Conservation (phyloP, 495 filamentous ascomycete species). For the Hypoxylon fuscum region DNA sequence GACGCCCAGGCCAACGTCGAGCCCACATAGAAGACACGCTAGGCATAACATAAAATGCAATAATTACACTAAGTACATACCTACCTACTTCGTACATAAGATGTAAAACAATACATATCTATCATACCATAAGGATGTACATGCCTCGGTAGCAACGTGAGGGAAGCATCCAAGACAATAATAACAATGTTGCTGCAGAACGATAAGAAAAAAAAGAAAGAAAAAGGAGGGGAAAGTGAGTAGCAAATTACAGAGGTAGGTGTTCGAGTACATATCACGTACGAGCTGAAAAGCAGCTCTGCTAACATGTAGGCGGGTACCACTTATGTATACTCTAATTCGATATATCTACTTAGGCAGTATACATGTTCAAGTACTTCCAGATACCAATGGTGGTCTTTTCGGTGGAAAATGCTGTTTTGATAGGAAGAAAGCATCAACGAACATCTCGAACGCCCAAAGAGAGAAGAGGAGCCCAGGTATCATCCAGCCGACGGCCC, state of each 20-base stretch:
- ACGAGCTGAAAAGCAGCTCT: not conserved
- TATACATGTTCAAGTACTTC: not conserved
- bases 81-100: constrained; percentile 23
- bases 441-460: constrained; percentile 18
- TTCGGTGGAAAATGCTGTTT: constrained; percentile 4
- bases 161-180: constrained; percentile 10
- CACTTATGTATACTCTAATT: not conserved
- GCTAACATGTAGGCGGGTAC: not conserved
- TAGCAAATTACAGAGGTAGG: constrained; percentile 8
- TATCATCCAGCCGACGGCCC: constrained; percentile 10
- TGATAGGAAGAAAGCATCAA: not conserved
- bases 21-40: constrained; percentile 25
- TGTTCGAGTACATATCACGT: not conserved
- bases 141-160: constrained; percentile 26
- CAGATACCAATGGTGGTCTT: constrained; percentile 10
- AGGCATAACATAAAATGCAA: constrained; percentile 21
- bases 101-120: constrained; percentile 16
- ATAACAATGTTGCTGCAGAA: not conserved
- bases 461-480: constrained; percentile 10
- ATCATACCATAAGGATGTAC: constrained; percentile 12
- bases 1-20: constrained; percentile 29
- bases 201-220: not conserved
- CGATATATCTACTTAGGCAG: not conserved
- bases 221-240: constrained; percentile 3
- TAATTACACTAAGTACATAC: constrained; percentile 25